Evolutionary conservation across 2,329 filamentous ascomycete species (phyloP).

Genomic region (Podosphaera fusca): DNA sequence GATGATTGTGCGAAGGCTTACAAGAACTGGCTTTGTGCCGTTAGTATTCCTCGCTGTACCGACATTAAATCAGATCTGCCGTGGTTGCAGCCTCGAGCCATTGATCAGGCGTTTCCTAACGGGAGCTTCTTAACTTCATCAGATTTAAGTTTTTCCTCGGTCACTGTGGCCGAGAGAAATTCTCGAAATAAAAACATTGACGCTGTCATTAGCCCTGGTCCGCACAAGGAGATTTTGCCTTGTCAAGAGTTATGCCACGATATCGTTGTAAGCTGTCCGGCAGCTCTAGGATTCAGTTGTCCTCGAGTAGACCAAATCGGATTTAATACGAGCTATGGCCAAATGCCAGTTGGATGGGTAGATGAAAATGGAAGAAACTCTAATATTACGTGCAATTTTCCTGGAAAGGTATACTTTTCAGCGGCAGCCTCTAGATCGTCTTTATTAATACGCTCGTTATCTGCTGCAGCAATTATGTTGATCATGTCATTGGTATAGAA

Average conservation of each 20-base stretch:
- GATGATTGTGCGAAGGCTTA: slow-evolving; percentile 57
- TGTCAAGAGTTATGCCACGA: slow-evolving; percentile 75
- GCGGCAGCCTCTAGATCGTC: background rate
- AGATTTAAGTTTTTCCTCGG: slow-evolving; percentile 11
- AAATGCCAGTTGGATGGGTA: slow-evolving; percentile 14
- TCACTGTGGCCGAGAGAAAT: background rate
- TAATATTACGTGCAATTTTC: slow-evolving; percentile 32
- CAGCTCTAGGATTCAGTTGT: slow-evolving; percentile 52
- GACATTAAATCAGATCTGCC: slow-evolving; percentile 41
- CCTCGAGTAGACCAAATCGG: slow-evolving; percentile 25
- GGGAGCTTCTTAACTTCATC: slow-evolving; percentile 28
- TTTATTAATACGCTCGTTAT: background rate
- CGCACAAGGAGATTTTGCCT: slow-evolving; percentile 81
- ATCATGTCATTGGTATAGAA: slow-evolving; percentile 20
- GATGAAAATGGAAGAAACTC: slow-evolving; percentile 7
- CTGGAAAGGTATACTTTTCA: slow-evolving; percentile 31
- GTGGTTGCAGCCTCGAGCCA: slow-evolving; percentile 40
- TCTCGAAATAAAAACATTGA: slow-evolving; percentile 59
- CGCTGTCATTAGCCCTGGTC: slow-evolving; percentile 46
- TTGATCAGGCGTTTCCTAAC: slow-evolving; percentile 47
- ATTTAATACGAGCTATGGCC: slow-evolving; percentile 25
- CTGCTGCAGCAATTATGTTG: slow-evolving; percentile 22
- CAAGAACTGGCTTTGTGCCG: slow-evolving; percentile 85
- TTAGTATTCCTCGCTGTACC: slow-evolving; percentile 77
- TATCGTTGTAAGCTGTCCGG: slow-evolving; percentile 66